These are phyloP conservation scores for Haplosporangium sp. DNA, from an alignment of 371 early-diverging fungal genomes.

Conservation along the genomic window DNA sequence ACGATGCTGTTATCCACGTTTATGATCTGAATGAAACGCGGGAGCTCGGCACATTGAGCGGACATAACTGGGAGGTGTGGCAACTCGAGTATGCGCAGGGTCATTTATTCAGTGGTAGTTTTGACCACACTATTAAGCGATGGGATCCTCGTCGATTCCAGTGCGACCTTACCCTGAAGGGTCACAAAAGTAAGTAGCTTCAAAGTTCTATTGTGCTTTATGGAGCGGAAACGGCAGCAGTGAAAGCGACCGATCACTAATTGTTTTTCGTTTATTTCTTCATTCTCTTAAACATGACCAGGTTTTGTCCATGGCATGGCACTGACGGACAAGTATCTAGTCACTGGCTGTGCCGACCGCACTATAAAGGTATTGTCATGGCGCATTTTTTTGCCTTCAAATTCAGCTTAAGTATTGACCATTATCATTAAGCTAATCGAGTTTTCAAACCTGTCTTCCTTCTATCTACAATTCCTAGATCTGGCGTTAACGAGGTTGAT, in stretches of 20 bases:
- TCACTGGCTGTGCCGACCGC: slow-evolving; percentile 75
- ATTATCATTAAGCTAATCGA: not conserved
- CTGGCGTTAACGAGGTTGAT: slow-evolving; percentile 7
- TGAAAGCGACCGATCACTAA: too few species aligned
- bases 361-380: slow-evolving; percentile 61
- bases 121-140: slow-evolving; percentile 76
- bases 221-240: not conserved
- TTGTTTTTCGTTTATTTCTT: not conserved
- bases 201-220: slow-evolving; percentile 2
- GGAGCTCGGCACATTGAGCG: slow-evolving; percentile 60
- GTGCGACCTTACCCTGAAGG: slow-evolving; percentile 65
- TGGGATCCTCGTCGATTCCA: slow-evolving; percentile 72
- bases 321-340: slow-evolving; percentile 58
- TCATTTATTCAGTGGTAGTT: slow-evolving; percentile 69
- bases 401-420: not conserved
- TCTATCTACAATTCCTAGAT: not conserved
- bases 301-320: slow-evolving; percentile 73
- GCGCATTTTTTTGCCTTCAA: not conserved
- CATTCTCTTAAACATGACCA: not conserved
- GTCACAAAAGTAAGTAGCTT: slow-evolving; percentile 72
- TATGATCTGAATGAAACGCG: slow-evolving; percentile 61
- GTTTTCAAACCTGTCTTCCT: not conserved
- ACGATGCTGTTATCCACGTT: slow-evolving; percentile 71
- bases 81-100: slow-evolving; percentile 66
- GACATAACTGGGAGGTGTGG: slow-evolving; percentile 82